Base-by-base conservation (phyloP, 2,329 filamentous ascomycete genomes). In the Allantophomopsis cytisporea region DNA sequence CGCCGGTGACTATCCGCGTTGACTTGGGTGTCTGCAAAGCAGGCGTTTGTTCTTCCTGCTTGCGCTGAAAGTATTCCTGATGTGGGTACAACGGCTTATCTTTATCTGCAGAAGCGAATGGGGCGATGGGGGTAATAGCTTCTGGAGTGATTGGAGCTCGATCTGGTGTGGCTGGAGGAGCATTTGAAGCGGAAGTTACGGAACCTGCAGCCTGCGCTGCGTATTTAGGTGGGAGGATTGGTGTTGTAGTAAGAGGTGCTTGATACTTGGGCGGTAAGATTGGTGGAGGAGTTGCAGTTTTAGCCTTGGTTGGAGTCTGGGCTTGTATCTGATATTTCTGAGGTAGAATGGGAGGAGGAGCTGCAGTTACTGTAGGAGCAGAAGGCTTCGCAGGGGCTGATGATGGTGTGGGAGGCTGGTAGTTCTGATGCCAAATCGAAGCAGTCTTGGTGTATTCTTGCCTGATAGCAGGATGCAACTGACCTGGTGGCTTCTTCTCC, bases 381-480 rank as follows among this genome's bases (percentile, higher is more conserved):
- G 15, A 20, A 5, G n/a, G 15, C 23, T 28, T 28, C 23, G 23
- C 8, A 28, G 23, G 15, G 36, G 37, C 11, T 41, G 33, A 33
- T 43, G 39, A n/a, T 50, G 44, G 35, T 17, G 14, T 14, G 15
- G 34, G 31, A 4, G 40, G 23, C n/a, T 39, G 37, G 32, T 46
- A 48, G 23, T 50, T 43, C 12, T 50, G 45, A 37, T 50, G 43
- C 31, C 49, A 49, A 37, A 53, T 47, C 3, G 48, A 28, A 28
- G 23, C 23, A 28, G 23, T 28, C 28, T 39, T 49, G 30, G 14
- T 35, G 36, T 54, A 55, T 23, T 55, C 51, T 36, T 51, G 56
- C 35, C 59, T 54, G 36, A 60, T 61, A 16, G 61, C 59, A 30
- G 60, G 61, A 43, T 64, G 61, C 17, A 60, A 38, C 11, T 46